Conservation (phyloP, 1,284 basidiomycete species). For the Cryptococcus sp. region DNA sequence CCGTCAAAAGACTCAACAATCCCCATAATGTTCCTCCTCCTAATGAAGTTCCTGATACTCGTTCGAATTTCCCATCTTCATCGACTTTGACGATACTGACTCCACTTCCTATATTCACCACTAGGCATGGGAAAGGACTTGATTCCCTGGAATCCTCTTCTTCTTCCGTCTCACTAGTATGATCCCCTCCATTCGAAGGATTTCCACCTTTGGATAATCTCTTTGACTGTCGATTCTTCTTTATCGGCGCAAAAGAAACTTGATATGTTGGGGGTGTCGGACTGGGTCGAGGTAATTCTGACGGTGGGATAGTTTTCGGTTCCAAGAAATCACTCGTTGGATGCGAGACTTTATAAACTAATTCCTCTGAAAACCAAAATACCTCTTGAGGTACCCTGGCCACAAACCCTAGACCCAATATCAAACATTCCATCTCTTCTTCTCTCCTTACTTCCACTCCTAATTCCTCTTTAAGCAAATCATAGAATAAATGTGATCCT, state of each 20-base stretch:
- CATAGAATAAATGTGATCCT: constrained; percentile 91
- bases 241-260: constrained; percentile 75
- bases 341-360: constrained; percentile 80
- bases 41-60: constrained; percentile 92
- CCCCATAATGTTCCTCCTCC: constrained; percentile 99
- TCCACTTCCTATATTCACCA: constrained; percentile 97
- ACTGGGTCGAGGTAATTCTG: constrained; percentile 74
- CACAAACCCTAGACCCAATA: constrained; percentile 95
- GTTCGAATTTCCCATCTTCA: constrained; percentile 89
- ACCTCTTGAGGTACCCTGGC: constrained; percentile 93
- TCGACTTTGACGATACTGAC: constrained; percentile 98
- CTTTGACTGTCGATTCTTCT: constrained; percentile 25
- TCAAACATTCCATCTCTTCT: constrained; percentile 99
- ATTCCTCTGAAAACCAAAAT: constrained; percentile 97
- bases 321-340: constrained; percentile 1
- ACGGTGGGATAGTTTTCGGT: constrained; percentile 22
- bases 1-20: constrained; percentile 84
- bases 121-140: constrained; percentile 80
- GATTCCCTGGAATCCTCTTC: too few relatives aligned
- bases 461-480: constrained; percentile 68
- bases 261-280: constrained; percentile 86
- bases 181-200: constrained; percentile 52
- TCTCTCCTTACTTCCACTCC: constrained; percentile 82
- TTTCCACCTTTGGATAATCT: constrained; percentile 21
- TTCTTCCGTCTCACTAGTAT: too few relatives aligned